Evolutionary conservation across 2,329 filamentous ascomycete species (phyloP).

Genomic region (Xylaria sp.): DNA sequence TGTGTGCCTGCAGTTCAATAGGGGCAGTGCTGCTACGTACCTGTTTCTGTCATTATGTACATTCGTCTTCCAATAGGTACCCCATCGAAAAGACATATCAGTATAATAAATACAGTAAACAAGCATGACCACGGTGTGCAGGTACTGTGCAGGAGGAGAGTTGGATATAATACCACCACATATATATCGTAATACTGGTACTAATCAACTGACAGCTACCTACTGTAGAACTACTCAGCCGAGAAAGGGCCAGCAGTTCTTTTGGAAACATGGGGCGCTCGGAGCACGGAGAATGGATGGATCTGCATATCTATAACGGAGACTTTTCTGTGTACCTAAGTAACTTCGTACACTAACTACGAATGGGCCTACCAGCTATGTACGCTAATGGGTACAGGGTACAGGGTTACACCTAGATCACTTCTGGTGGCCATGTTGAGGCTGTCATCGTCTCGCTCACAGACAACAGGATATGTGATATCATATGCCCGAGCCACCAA

Average conservation of each 20-base stretch:
- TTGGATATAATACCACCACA: constrained; percentile 5
- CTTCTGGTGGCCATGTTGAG: not conserved
- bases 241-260: constrained; percentile 17
- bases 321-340: not conserved
- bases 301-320: not conserved
- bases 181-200: constrained; percentile 2
- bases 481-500: not conserved
- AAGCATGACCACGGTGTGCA: not conserved
- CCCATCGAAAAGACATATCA: not conserved
- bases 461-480: not conserved
- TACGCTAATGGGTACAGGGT: not conserved
- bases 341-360: too few species aligned
- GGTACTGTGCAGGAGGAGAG: not conserved
- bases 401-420: constrained; percentile 11
- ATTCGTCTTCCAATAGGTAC: not conserved
- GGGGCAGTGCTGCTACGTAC: not conserved
- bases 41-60: not conserved
- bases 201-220: not conserved
- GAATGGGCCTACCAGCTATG: too few species aligned
- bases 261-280: constrained; percentile 16
- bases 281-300: constrained; percentile 5
- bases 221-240: not conserved
- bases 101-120: not conserved
- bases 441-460: not conserved
- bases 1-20: not conserved